These are phyloP conservation scores for Mortierella sp. DNA, from an alignment of 371 early-diverging fungal genomes.

Conservation along the genomic window DNA sequence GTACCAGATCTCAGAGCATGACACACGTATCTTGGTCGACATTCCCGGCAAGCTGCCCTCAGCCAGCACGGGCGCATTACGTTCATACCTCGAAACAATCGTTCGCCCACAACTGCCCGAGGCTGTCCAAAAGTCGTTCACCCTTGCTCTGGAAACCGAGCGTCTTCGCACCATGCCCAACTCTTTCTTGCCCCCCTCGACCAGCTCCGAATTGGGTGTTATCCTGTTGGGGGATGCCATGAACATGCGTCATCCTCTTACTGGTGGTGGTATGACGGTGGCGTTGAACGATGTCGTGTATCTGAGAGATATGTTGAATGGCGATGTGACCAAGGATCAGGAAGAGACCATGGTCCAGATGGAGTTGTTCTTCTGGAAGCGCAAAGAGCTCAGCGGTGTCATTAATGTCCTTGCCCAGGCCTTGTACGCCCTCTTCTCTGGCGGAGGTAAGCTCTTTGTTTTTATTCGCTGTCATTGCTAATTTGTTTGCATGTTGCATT, in stretches of 20 bases:
- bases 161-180: constrained; percentile 92
- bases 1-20: constrained; percentile 92
- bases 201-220: constrained; percentile 70
- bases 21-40: constrained; percentile 94
- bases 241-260: constrained; percentile 96
- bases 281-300: constrained; percentile 91
- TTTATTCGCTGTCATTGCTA: neutral
- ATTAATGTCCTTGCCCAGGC: constrained; percentile 95
- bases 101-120: constrained; percentile 83
- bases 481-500: too few relatives aligned
- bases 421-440: constrained; percentile 90
- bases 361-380: constrained; percentile 79
- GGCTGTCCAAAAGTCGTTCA: constrained; percentile 72
- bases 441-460: constrained; percentile 59
- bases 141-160: constrained; percentile 78
- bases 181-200: constrained; percentile 85
- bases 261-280: constrained; percentile 98
- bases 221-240: constrained; percentile 93
- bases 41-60: constrained; percentile 90
- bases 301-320: constrained; percentile 61
- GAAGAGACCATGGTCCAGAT: constrained; percentile 70
- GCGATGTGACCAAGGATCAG: constrained; percentile 67
- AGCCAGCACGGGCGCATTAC: constrained; percentile 44
- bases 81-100: constrained; percentile 68
- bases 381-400: constrained; percentile 82